phyloP scores from a whole-genome alignment of 2,329 filamentous ascomycete genomes.

The Aureobasidium sp. region DNA sequence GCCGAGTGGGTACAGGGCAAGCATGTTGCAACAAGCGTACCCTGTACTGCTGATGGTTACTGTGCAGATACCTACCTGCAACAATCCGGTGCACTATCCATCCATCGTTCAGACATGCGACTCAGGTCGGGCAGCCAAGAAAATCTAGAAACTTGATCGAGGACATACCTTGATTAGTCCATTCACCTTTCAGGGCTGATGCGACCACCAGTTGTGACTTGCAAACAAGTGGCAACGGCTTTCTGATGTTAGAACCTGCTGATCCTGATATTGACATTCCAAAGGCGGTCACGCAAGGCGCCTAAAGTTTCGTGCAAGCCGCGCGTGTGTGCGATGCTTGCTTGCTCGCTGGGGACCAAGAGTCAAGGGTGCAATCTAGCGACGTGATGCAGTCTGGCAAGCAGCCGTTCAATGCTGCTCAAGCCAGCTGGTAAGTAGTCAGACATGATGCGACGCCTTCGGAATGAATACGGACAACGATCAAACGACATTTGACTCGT shows the following conservation, averaged over 20 bases:
- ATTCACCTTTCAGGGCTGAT: conserved; percentile 2
- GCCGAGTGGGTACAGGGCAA: conserved; percentile 6
- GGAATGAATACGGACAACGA: neutral
- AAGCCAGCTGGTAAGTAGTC: neutral
- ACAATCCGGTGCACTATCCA: conserved; percentile 5
- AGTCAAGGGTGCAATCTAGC: neutral
- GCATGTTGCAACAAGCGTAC: conserved; percentile 3
- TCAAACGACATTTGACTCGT: conserved; percentile 7
- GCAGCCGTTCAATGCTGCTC: conserved; percentile 8
- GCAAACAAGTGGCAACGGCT: conserved; percentile 9
- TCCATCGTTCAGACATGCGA: conserved; percentile 1
- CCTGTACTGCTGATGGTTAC: conserved; percentile 12
- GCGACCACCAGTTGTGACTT: conserved; percentile 1
- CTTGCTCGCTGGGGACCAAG: neutral
- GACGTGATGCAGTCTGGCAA: neutral
- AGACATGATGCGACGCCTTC: conserved; percentile 12
- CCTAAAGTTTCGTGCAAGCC: conserved; percentile 1
- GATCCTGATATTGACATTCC: conserved; percentile 11
- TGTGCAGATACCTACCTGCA: conserved; percentile 5
- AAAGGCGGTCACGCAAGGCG: conserved; percentile 7
- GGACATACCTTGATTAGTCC: conserved; percentile 6
- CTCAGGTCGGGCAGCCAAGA: neutral
- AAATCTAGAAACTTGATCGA: neutral
- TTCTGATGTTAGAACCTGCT: conserved; percentile 1
- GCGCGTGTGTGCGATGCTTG: conserved; percentile 8